Percentiles rank a stretch among this genome's conserved stretches.
Evolutionary conservation across 129 eudicot genomes (phyloP).

Genomic region (Lonicera japonica): DNA sequence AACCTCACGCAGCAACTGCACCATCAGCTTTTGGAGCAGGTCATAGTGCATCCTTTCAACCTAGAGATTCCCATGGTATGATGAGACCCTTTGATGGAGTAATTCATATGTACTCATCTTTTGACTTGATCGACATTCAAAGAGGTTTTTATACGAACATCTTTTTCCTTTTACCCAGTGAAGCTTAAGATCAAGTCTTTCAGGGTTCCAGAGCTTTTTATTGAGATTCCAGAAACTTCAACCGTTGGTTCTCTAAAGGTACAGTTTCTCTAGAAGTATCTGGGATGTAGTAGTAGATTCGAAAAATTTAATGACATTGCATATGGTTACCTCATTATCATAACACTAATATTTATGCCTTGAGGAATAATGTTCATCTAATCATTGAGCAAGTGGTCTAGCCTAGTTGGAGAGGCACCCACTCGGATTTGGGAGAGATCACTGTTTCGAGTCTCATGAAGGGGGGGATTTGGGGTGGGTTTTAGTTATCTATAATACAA

Average conservation of each 20-base stretch:
- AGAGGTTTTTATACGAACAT: slow-evolving; percentile 24
- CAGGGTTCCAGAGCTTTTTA: slow-evolving; percentile 77
- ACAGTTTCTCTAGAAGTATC: background rate
- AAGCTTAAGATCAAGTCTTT: slow-evolving; percentile 92
- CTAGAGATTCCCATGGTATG: slow-evolving; percentile 68
- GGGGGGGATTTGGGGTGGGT: no score
- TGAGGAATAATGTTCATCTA: background rate
- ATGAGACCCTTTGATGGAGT: slow-evolving; percentile 12
- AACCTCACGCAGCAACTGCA: slow-evolving; percentile 31
- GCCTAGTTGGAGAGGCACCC: no score
- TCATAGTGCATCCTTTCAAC: slow-evolving; percentile 37
- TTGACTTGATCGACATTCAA: background rate
- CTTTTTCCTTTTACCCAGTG: slow-evolving; percentile 54
- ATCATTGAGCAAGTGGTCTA: no score
- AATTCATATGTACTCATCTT: slow-evolving; percentile 9
- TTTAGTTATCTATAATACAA: no score
- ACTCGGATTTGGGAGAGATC: no score
- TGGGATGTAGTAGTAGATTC: background rate
- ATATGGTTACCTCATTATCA: background rate
- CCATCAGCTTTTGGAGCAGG: slow-evolving; percentile 35
- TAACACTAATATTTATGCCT: background rate
- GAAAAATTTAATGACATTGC: background rate
- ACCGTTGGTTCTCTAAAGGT: slow-evolving; percentile 94
- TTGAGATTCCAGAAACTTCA: slow-evolving; percentile 86
- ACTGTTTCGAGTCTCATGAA: no score